A percentile compares a stretch with the other conserved stretches of the same genome.
Conservation (phyloP, 2,329 filamentous ascomycete species). For the Diaporthe humulicola region DNA sequence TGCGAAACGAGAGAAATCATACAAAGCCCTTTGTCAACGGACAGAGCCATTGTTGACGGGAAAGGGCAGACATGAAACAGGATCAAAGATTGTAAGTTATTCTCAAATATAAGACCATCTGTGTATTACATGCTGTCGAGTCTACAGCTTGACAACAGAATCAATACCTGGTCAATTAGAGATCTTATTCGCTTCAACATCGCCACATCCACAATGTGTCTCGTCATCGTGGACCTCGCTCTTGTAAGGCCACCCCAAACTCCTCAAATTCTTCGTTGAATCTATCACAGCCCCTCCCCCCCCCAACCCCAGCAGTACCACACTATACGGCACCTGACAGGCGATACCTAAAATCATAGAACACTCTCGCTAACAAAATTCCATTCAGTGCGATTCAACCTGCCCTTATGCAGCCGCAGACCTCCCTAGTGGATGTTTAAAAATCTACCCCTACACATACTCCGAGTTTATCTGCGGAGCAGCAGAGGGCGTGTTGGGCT, state of each 20-base stretch:
- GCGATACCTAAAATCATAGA: not conserved
- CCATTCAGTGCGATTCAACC: not conserved
- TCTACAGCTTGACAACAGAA: not conserved
- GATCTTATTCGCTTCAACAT: not conserved
- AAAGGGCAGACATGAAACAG: not conserved
- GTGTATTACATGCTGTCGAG: not conserved
- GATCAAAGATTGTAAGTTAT: not conserved
- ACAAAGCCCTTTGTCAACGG: not conserved
- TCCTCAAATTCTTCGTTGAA: no score
- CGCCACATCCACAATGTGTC: slow-evolving; percentile 3
- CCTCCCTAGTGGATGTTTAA: slow-evolving; percentile 3
- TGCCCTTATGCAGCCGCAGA: not conserved
- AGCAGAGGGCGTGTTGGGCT: not conserved
- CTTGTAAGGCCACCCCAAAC: not conserved
- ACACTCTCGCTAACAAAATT: not conserved
- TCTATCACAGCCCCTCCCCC: no score
- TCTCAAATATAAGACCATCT: not conserved
- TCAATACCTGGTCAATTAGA: not conserved
- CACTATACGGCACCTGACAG: not conserved
- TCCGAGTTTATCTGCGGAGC: not conserved
- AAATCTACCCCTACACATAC: slow-evolving; percentile 8
- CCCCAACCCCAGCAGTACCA: no score
- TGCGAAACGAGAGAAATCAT: not conserved
- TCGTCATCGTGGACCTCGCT: slow-evolving; percentile 4
- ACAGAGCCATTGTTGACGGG: not conserved